Evolutionary conservation across 208 protist species (phyloP).

Genomic region (Histomonas meleagridis): DNA sequence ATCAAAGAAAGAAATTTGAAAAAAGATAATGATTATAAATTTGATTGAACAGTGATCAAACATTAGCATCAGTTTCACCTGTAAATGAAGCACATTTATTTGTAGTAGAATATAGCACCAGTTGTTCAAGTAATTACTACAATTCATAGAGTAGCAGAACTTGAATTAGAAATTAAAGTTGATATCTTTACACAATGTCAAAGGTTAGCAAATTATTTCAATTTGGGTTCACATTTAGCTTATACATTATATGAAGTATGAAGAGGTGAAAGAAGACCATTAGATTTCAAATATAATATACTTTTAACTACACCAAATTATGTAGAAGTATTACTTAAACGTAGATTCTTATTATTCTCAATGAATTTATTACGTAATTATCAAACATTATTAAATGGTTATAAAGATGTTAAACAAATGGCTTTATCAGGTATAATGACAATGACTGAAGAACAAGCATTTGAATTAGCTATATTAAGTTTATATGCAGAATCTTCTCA

Average conservation of each 20-base stretch:
- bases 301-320: background rate
- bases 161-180: background rate
- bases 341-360: background rate
- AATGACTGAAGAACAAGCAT: background rate
- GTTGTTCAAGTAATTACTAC: background rate
- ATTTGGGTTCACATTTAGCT: background rate
- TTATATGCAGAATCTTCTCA: background rate
- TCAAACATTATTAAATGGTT: background rate
- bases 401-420: background rate
- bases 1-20: background rate
- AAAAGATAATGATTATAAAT: background rate
- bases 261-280: background rate
- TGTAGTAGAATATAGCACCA: background rate
- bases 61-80: background rate
- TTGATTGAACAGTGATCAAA: background rate
- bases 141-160: background rate
- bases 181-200: background rate
- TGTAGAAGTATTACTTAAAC: background rate
- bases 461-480: background rate
- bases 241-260: background rate
- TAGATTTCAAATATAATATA: background rate
- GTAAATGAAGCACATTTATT: background rate
- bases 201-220: background rate
- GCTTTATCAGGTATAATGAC: background rate
- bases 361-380: background rate